Conservation (phyloP, 768 basidiomycete species). For the Rhodotorula taiwanensis region DNA sequence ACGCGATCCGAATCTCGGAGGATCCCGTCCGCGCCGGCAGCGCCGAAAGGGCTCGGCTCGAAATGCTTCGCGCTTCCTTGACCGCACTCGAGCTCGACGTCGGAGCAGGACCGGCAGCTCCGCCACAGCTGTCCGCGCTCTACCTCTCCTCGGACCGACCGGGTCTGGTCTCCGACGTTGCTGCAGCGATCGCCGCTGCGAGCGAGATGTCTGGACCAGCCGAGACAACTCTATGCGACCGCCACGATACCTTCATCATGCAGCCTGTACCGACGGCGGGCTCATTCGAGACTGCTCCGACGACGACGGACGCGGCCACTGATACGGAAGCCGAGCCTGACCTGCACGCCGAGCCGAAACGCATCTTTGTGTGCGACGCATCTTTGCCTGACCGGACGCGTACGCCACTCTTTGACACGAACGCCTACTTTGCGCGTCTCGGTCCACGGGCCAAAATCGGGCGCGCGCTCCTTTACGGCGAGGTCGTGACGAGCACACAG, state of each 20-base stretch:
- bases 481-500: constrained; percentile 88
- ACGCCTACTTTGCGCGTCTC: constrained; percentile 52
- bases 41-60: constrained; percentile 43
- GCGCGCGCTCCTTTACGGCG: constrained; percentile 61
- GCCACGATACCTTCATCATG: constrained; percentile 31
- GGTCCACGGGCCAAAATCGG: constrained; percentile 10
- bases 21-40: constrained; percentile 32
- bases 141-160: constrained; percentile 27
- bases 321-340: constrained; percentile 15
- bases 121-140: constrained; percentile 32
- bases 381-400: constrained; percentile 44
- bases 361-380: constrained; percentile 40
- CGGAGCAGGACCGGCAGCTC: constrained; percentile 45
- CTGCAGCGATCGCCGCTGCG: constrained; percentile 4
- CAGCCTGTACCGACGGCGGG: too few species aligned
- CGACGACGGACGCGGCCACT: background rate
- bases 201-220: constrained; percentile 14
- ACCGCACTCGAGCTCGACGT: constrained; percentile 48
- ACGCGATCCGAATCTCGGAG: constrained; percentile 52
- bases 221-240: constrained; percentile 40
- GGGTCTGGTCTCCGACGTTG: background rate
- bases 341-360: constrained; percentile 39
- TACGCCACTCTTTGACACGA: constrained; percentile 69
- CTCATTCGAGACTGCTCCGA: too few species aligned
- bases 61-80: constrained; percentile 47